These are phyloP conservation scores for Ottelia alismoides DNA, from an alignment of 106 monocot species.

Conservation along the genomic window DNA sequence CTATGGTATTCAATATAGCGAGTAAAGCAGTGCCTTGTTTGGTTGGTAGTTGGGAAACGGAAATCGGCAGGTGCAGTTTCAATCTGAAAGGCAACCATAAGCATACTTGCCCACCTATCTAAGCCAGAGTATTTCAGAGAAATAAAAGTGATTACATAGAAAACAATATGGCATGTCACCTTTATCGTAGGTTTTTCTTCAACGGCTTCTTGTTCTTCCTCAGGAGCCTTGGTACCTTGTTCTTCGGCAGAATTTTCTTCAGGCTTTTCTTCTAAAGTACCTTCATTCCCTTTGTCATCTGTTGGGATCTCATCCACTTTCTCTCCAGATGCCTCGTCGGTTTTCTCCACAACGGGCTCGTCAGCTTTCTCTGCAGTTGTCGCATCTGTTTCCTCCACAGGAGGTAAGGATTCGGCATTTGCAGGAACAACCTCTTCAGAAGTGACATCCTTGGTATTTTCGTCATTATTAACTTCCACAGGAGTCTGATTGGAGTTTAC, in stretches of 20 bases:
- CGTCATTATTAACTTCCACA: constrained; percentile 13
- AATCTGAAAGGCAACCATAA: too few relatives aligned
- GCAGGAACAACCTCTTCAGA: constrained; percentile 4
- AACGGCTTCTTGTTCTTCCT: constrained; percentile 26
- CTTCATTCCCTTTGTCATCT: constrained; percentile 10
- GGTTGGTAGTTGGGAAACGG: constrained; percentile 97
- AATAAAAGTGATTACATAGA: neutral
- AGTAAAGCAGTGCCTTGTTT: constrained; percentile 97
- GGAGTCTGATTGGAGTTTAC: constrained; percentile 14
- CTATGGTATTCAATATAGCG: constrained; percentile 96
- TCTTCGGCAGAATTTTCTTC: constrained; percentile 22
- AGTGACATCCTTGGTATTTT: constrained; percentile 17
- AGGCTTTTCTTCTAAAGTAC: neutral
- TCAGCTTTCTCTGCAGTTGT: constrained; percentile 6
- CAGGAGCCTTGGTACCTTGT: constrained; percentile 26
- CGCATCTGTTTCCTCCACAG: constrained; percentile 9
- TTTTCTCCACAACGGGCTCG: neutral
- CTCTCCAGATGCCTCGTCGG: neutral
- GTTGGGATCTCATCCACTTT: constrained; percentile 5
- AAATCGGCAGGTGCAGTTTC: constrained; percentile 98
- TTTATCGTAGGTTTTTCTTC: constrained; percentile 66
- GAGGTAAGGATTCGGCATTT: constrained; percentile 4
- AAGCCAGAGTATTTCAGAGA: too few relatives aligned
- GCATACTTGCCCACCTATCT: too few relatives aligned
- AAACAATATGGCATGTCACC: constrained; percentile 24